These are phyloP conservation scores for Zymoseptoria ardabiliae DNA, from an alignment of 2,329 filamentous ascomycete species.

Conservation along the genomic window DNA sequence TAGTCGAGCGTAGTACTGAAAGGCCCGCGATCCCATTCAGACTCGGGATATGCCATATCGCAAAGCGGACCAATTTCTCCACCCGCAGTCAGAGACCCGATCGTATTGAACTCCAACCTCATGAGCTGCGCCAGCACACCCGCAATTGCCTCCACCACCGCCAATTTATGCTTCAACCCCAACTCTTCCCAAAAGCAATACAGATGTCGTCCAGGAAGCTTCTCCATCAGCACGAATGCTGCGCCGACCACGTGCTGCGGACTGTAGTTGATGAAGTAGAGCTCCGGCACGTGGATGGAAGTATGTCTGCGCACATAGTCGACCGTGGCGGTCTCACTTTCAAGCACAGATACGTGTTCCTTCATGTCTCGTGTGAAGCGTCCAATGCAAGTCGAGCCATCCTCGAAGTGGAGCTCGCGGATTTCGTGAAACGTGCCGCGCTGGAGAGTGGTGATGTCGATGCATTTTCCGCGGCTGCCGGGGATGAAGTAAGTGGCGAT, in stretches of 20 bases:
- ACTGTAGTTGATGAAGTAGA: conserved; percentile 10
- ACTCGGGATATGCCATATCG: background rate
- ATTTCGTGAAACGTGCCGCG: conserved; percentile 9
- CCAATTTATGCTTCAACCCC: conserved; percentile 1
- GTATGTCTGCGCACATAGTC: conserved; percentile 9
- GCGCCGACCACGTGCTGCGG: conserved; percentile 10
- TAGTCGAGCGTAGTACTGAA: conserved; percentile 1
- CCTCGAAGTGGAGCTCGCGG: conserved; percentile 5
- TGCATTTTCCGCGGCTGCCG: conserved; percentile 6
- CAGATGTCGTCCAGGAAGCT: conserved; percentile 3
- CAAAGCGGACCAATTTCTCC: conserved; percentile 5
- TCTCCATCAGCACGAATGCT: conserved; percentile 13
- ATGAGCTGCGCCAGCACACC: conserved; percentile 9
- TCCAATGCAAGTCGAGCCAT: conserved; percentile 14
- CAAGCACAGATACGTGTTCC: conserved; percentile 1
- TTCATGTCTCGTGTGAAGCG: conserved; percentile 8
- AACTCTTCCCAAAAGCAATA: conserved; percentile 6
- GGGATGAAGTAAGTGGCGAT: conserved; percentile 7
- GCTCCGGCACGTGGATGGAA: conserved; percentile 9
- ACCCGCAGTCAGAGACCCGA: conserved; percentile 5
- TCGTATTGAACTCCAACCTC: conserved; percentile 5
- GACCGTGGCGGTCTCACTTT: conserved; percentile 9
- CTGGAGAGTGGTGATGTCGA: background rate
- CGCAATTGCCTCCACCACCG: conserved; percentile 6
- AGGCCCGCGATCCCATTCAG: conserved; percentile 1